phyloP scores from a whole-genome alignment of 2,329 filamentous ascomycete species.

The Ophiocordyceps australis region DNA sequence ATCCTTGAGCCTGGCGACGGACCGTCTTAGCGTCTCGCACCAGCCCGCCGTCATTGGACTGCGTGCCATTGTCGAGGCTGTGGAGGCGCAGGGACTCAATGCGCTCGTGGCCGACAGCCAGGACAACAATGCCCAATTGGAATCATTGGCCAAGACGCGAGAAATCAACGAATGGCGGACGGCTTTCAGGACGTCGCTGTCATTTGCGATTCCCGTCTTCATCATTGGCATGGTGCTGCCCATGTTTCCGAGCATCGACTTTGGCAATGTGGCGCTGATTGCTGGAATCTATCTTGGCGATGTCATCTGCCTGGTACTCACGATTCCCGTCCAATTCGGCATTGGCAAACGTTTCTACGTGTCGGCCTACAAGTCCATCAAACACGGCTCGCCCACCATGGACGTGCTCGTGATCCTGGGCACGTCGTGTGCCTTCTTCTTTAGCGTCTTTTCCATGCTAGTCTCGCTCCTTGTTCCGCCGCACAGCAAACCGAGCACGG shows the following conservation, averaged over 20 bases:
- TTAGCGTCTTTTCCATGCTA: conserved; percentile 74
- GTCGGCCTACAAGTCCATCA: conserved; percentile 84
- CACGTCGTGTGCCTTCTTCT: conserved; percentile 91
- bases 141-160: conserved; percentile 88
- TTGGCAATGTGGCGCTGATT: conserved; percentile 48
- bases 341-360: conserved; percentile 88
- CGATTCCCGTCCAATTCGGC: conserved; percentile 89
- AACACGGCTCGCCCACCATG: conserved; percentile 88
- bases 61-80: conserved; percentile 60
- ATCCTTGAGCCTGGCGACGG: conserved; percentile 53
- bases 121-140: conserved; percentile 91
- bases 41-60: conserved; percentile 57
- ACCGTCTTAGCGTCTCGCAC: conserved; percentile 57
- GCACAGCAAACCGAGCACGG: conserved; percentile 66
- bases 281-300: conserved; percentile 79
- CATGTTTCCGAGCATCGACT: conserved; percentile 66
- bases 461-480: conserved; percentile 61
- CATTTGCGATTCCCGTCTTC: conserved; percentile 81
- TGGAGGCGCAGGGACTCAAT: conserved; percentile 74
- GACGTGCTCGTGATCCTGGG: conserved; percentile 89
- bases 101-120: conserved; percentile 80
- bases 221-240: conserved; percentile 86
- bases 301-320: conserved; percentile 64
- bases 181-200: conserved; percentile 59
- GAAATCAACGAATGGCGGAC: conserved; percentile 87